Conservation (phyloP, 306 rosid genomes). For the Oemleria cerasiformis region DNA sequence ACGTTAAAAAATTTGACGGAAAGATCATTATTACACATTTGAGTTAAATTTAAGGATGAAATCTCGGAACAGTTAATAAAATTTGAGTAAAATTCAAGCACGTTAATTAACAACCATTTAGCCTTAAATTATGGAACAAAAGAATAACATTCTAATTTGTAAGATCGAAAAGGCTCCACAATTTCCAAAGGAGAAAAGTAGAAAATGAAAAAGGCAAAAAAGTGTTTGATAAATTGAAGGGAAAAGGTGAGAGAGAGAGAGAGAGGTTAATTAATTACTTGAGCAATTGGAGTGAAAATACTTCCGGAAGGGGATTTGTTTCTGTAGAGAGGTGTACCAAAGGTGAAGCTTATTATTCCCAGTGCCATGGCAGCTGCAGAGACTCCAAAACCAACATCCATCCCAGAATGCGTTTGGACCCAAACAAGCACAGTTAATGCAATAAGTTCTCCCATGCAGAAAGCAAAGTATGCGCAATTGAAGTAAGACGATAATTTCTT, state of each 20-base stretch:
- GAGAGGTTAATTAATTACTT: slow-evolving; percentile 31
- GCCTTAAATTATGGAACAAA: too few relatives aligned
- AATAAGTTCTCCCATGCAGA: slow-evolving; percentile 52
- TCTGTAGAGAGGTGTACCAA: slow-evolving; percentile 33
- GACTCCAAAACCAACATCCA: slow-evolving; percentile 61
- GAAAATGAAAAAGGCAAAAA: neutral
- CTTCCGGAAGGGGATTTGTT: slow-evolving; percentile 44
- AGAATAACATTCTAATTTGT: too few relatives aligned
- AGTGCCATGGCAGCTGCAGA: slow-evolving; percentile 58
- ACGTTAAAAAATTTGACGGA: too few relatives aligned
- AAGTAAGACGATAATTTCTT: slow-evolving; percentile 53
- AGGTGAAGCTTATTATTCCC: slow-evolving; percentile 39
- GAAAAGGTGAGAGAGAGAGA: neutral
- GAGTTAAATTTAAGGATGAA: too few relatives aligned
- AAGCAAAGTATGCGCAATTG: slow-evolving; percentile 58
- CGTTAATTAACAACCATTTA: too few relatives aligned
- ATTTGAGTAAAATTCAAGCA: too few relatives aligned
- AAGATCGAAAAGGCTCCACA: slow-evolving; percentile 2
- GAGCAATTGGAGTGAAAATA: slow-evolving; percentile 59
- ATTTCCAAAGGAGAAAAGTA: slow-evolving; percentile 4
- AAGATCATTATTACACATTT: too few relatives aligned
- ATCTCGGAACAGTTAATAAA: too few relatives aligned
- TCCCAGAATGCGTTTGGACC: slow-evolving; percentile 61
- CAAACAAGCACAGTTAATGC: slow-evolving; percentile 60
- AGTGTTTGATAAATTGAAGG: neutral